A percentile compares a stretch with the other conserved stretches of the same genome.
Conservation (phyloP, 176 grass and related monocot genomes). For the Olyra latifolia region DNA sequence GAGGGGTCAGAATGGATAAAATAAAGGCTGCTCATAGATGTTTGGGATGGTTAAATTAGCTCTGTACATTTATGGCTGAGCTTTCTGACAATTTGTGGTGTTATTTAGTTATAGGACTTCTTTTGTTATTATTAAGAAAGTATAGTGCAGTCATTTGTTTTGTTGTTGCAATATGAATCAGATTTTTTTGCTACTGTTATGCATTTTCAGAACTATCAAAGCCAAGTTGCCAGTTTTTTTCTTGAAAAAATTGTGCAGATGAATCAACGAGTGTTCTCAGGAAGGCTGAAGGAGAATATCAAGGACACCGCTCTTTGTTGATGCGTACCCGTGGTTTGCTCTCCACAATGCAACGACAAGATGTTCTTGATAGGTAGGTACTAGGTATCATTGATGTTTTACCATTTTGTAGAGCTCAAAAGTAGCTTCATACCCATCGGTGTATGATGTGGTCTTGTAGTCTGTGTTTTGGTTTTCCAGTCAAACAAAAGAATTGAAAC, state of each 20-base stretch:
- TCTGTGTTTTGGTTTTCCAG: neutral
- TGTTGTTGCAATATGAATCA: neutral
- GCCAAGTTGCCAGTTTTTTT: neutral
- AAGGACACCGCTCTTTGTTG: conserved; percentile 86
- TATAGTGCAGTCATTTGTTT: neutral
- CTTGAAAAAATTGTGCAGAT: conserved; percentile 44
- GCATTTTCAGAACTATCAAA: neutral
- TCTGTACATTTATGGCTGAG: neutral
- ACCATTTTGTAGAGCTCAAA: neutral
- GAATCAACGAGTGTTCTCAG: conserved; percentile 79
- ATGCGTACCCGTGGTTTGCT: conserved; percentile 70
- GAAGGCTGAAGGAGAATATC: conserved; percentile 85
- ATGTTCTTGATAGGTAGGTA: conserved; percentile 84
- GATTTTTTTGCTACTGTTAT: neutral
- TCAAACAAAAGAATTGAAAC: neutral
- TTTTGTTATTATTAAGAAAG: neutral
- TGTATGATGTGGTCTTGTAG: neutral
- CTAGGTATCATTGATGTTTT: conserved; percentile 26
- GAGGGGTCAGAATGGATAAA: neutral
- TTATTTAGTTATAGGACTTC: neutral
- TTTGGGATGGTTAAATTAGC: neutral
- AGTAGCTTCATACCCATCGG: neutral
- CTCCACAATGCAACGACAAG: conserved; percentile 79
- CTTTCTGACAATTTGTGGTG: neutral
- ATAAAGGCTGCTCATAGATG: neutral